These are phyloP conservation scores for Blastocystis sp. DNA, from an alignment of 352 stramenopile genomes.

Conservation along the genomic window DNA sequence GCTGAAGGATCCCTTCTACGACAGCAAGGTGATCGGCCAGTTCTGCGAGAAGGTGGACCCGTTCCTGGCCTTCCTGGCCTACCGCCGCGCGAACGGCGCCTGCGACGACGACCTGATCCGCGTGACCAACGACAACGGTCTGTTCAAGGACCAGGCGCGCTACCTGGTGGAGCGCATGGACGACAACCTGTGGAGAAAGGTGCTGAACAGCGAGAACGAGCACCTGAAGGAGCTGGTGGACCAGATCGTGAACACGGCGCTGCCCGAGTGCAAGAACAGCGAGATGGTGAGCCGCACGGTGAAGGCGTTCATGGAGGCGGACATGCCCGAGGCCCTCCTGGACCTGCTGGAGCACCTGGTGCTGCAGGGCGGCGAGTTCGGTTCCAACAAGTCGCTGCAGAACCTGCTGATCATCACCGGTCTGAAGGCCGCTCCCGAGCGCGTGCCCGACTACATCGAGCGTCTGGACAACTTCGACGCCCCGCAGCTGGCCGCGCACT, in stretches of 20 bases:
- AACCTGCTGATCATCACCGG: conserved; percentile 99
- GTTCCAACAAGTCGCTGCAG: conserved; percentile 98
- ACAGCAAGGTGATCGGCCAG: conserved; percentile 94
- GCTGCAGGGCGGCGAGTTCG: conserved; percentile 97
- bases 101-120: conserved; percentile 98
- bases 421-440: conserved; percentile 93
- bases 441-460: conserved; percentile 99
- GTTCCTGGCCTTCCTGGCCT: conserved; percentile 95
- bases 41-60: conserved; percentile 99
- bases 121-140: conserved; percentile 94
- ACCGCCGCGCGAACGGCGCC: conserved; percentile 93
- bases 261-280: conserved; percentile 95
- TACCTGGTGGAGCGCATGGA: conserved; percentile 98
- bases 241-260: conserved; percentile 96
- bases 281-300: conserved; percentile 99
- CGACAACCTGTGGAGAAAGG: conserved; percentile 94
- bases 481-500: conserved; percentile 97
- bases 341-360: conserved; percentile 98
- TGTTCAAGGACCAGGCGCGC: conserved; percentile 97
- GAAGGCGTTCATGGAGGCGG: conserved; percentile 99
- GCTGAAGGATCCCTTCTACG: conserved; percentile 99
- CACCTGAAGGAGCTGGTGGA: conserved; percentile 93
- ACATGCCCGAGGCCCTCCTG: conserved; percentile 96
- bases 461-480: conserved; percentile 99
- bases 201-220: conserved; percentile 78